Evolutionary conservation across 371 early-diverging fungal genomes (phyloP), one percentile per base, ranked within the genome.

Genomic region (Syncephalis plumigaleata): DNA sequence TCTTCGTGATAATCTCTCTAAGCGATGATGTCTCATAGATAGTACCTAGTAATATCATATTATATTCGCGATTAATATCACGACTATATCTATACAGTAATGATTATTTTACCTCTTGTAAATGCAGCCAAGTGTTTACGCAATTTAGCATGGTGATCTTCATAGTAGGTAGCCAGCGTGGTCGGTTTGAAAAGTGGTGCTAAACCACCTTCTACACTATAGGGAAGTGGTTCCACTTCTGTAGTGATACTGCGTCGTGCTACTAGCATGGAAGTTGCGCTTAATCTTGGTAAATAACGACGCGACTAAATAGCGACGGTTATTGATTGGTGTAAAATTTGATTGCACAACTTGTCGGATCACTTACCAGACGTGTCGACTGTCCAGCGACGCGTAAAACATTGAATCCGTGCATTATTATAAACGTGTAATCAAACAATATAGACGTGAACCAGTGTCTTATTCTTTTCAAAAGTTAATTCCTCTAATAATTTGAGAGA

Each of bases 11-110:
- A n/a, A 65, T 58, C 23, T 47, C 44, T 50, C 43, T 46, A 7
- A 69, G 47, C 1, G 56, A 11, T 45, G 45, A 46, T 22, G 48
- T 43, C 44, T 62, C 63, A 45, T 54, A 56, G n/a, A 55, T 58
- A 22, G 70, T 57, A 15, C 24, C 58, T 55, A 56, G 15, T 42
- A 9, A 27, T 46, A 15, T 9, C 24, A 24, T 11, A 2, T 24
- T 44, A 17, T 18, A 24, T 21, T 37, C 47, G 17, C 9, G 15
- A n/a, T 40, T n/a, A n/a, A 8, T 50, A 23, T 21, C 31, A 50
- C 20, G 24, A 46, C 36, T 24, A 45, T 39, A 15, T 40, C 40
- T 3, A 13, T 21, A 40, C 37, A 37, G 11, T 37, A 37, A 9
- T 3, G 47, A 24, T 3, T 11, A 27, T 44, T 20, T 45, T 15